Percentiles rank a stretch among this genome's conserved stretches.
phyloP scores from a whole-genome alignment of 768 basidiomycete species.

The Rubroboletus satanas region DNA sequence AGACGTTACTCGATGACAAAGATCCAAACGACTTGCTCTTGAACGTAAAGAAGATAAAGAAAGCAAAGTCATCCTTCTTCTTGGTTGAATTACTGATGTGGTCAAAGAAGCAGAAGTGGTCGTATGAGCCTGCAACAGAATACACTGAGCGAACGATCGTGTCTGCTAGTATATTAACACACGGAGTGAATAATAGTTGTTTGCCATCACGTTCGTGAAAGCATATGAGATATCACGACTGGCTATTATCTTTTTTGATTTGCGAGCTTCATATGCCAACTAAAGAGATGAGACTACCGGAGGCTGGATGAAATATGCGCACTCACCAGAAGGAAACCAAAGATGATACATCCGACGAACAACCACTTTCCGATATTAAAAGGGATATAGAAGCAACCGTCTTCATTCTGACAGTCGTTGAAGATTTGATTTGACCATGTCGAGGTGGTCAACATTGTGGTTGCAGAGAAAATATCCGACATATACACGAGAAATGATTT shows the following conservation, averaged over 20 bases:
- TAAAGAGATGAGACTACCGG: conserved; percentile 29
- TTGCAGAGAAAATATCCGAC: conserved; percentile 95
- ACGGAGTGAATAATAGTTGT: conserved; percentile 95
- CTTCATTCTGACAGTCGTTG: conserved; percentile 57
- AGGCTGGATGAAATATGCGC: not conserved
- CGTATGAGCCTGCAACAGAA: conserved; percentile 69
- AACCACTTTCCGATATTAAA: conserved; percentile 93
- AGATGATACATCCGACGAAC: conserved; percentile 97
- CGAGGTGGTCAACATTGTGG: conserved; percentile 90
- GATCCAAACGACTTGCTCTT: conserved; percentile 63
- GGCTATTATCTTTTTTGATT: conserved; percentile 89
- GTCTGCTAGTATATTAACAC: conserved; percentile 30
- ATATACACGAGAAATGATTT: conserved; percentile 96
- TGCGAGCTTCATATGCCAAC: conserved; percentile 90
- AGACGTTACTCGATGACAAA: not conserved
- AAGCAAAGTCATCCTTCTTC: conserved; percentile 95
- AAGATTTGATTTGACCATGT: conserved; percentile 93
- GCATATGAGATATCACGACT: conserved; percentile 97
- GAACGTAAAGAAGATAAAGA: conserved; percentile 99
- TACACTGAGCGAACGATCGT: not conserved
- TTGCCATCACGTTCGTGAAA: conserved; percentile 96
- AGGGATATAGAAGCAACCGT: conserved; percentile 79
- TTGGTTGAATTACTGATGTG: conserved; percentile 96
- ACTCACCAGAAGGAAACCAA: conserved; percentile 90
- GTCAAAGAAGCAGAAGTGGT: conserved; percentile 97